Percentiles rank a stretch among this genome's conserved stretches.
Evolutionary conservation across 345 rosid species (phyloP).

Genomic region (Citrus sp.): DNA sequence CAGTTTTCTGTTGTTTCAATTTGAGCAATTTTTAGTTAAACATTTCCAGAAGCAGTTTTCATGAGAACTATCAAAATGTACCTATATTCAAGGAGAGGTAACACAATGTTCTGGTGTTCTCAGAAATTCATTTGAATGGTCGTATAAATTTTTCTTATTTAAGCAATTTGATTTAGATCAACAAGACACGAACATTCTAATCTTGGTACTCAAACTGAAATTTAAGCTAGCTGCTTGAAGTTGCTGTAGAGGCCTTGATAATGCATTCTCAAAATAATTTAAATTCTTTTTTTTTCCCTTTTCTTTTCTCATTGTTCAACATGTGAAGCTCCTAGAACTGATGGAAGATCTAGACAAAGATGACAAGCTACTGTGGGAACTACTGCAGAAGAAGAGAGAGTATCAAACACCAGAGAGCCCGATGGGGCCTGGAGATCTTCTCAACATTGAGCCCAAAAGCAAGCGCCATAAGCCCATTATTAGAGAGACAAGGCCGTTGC

Average conservation of each 20-base stretch:
- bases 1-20: neutral
- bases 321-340: constrained; percentile 33
- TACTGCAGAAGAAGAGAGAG: constrained; percentile 37
- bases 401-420: constrained; percentile 41
- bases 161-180: neutral
- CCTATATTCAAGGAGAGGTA: too few relatives aligned
- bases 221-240: neutral
- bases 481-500: constrained; percentile 4
- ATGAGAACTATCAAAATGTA: too few relatives aligned
- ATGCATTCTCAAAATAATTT: neutral
- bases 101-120: neutral
- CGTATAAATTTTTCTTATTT: neutral
- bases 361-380: constrained; percentile 41
- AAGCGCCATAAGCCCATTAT: constrained; percentile 12
- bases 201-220: neutral
- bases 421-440: constrained; percentile 38
- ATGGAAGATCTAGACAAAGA: constrained; percentile 32
- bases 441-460: constrained; percentile 15
- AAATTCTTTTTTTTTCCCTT: neutral
- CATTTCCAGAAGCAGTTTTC: too few relatives aligned
- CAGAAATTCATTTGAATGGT: too few relatives aligned
- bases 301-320: neutral
- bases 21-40: neutral
- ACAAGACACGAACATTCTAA: neutral
- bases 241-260: too few relatives aligned